Conservation (phyloP, 768 basidiomycete genomes). For the Tricholoma furcatifolium region DNA sequence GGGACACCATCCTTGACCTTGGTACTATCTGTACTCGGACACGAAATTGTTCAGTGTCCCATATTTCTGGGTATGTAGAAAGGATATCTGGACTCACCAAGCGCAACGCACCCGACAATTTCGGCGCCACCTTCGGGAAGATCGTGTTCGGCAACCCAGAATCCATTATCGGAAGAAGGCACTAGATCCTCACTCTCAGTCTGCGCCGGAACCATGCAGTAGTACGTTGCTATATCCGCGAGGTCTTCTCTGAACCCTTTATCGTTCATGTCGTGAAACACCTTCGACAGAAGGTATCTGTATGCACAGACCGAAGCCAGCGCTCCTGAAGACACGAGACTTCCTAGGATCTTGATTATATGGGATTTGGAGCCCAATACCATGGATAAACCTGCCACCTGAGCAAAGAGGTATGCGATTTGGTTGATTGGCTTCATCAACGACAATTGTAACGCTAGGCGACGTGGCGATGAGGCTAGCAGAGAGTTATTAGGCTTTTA, state of each 20-base stretch:
- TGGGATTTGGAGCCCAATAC: constrained; percentile 2
- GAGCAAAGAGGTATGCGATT: constrained; percentile 11
- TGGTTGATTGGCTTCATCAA: constrained; percentile 11
- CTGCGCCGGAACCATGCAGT: constrained; percentile 7
- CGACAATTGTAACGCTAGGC: constrained; percentile 7
- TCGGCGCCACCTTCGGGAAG: constrained; percentile 7
- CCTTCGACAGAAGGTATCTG: constrained; percentile 8
- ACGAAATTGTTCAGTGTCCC: not conserved
- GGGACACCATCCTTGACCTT: not conserved
- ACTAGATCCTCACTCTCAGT: not conserved
- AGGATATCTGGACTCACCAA: constrained; percentile 13
- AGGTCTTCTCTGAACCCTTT: constrained; percentile 18
- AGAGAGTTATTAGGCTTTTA: not conserved
- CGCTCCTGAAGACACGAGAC: not conserved
- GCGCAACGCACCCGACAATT: constrained; percentile 19
- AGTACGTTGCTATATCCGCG: constrained; percentile 17
- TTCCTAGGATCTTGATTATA: not conserved
- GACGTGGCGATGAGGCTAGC: constrained; percentile 19
- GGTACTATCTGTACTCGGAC: constrained; percentile 6
- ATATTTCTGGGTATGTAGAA: not conserved
- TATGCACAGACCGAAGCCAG: constrained; percentile 10
- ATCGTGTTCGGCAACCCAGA: constrained; percentile 23
- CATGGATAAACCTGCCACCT: not conserved
- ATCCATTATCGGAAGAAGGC: constrained; percentile 15
- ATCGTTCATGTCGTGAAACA: constrained; percentile 5